phyloP scores from a whole-genome alignment of 129 eudicot genomes.

The Chrysanthemum lavandulifolium region DNA sequence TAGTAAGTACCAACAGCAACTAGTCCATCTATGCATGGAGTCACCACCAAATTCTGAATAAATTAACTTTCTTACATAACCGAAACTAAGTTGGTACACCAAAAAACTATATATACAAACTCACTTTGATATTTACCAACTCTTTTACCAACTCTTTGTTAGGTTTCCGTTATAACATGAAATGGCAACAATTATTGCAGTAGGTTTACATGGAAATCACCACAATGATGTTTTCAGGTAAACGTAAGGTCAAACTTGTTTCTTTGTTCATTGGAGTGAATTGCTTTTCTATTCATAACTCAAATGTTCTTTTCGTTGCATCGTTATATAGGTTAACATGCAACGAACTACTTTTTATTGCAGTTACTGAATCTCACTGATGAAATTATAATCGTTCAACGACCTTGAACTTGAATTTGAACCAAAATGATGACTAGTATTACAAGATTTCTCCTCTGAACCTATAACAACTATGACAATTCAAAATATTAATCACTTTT shows the following conservation, averaged over 20 bases:
- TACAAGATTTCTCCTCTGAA: too few species aligned
- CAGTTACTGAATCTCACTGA: too few species aligned
- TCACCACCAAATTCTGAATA: constrained; percentile 58
- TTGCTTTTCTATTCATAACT: background rate
- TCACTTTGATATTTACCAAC: background rate
- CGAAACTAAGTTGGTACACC: background rate
- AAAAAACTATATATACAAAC: background rate
- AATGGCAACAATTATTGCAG: background rate
- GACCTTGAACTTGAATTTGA: too few species aligned
- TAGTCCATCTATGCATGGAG: constrained; percentile 94
- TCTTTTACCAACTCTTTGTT: too few species aligned
- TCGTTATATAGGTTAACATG: too few species aligned
- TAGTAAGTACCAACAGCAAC: constrained; percentile 80
- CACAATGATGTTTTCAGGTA: background rate
- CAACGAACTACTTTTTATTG: too few species aligned
- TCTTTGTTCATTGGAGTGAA: background rate
- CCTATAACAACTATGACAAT: too few species aligned
- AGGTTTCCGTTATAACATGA: background rate
- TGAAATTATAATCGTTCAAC: too few species aligned
- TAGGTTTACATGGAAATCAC: background rate
- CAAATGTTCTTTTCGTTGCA: background rate
- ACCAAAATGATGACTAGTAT: too few species aligned
- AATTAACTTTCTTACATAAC: background rate
- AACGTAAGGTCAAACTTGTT: background rate
- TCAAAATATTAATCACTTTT: too few species aligned